Conservation (phyloP, 208 protist species). For the Acanthamoeba castellanii region DNA sequence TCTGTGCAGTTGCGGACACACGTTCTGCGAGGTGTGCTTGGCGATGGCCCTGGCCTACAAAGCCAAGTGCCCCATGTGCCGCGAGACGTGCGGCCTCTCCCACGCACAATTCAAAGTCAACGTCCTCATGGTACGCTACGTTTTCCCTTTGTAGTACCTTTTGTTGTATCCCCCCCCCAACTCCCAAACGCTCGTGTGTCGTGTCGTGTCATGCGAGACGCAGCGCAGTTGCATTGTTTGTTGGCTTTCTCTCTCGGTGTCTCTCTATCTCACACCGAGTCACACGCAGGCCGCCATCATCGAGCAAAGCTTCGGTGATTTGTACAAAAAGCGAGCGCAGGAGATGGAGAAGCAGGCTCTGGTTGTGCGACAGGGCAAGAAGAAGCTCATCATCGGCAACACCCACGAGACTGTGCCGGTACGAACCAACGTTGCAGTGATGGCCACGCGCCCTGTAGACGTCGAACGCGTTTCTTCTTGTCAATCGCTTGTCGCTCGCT, state of each 20-base stretch:
- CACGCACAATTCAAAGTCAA: slow-evolving; percentile 48
- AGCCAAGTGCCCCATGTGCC: slow-evolving; percentile 49
- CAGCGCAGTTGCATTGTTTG: neutral
- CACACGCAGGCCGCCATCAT: neutral
- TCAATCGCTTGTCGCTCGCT: neutral
- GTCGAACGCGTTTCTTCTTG: neutral
- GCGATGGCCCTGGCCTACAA: slow-evolving; percentile 36
- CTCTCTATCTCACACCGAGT: too few relatives aligned
- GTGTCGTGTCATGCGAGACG: neutral
- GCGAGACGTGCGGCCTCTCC: neutral
- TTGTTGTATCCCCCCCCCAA: too few relatives aligned
- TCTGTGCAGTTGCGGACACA: slow-evolving; percentile 21
- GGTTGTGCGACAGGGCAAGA: slow-evolving; percentile 13
- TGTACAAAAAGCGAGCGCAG: slow-evolving; percentile 52
- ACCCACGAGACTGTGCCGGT: slow-evolving; percentile 35
- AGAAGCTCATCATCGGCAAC: slow-evolving; percentile 73
- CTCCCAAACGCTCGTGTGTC: neutral
- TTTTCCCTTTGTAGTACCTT: neutral
- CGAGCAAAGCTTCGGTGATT: slow-evolving; percentile 27
- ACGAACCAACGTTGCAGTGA: neutral
- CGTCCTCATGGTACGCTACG: slow-evolving; percentile 6
- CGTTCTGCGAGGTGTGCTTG: slow-evolving; percentile 54
- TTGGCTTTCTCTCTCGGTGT: too few relatives aligned
- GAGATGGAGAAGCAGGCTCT: slow-evolving; percentile 40
- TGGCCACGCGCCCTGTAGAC: too few relatives aligned